These are phyloP conservation scores for Ambrosiella xylebori DNA, from an alignment of 2,329 filamentous ascomycete species.

Conservation along the genomic window DNA sequence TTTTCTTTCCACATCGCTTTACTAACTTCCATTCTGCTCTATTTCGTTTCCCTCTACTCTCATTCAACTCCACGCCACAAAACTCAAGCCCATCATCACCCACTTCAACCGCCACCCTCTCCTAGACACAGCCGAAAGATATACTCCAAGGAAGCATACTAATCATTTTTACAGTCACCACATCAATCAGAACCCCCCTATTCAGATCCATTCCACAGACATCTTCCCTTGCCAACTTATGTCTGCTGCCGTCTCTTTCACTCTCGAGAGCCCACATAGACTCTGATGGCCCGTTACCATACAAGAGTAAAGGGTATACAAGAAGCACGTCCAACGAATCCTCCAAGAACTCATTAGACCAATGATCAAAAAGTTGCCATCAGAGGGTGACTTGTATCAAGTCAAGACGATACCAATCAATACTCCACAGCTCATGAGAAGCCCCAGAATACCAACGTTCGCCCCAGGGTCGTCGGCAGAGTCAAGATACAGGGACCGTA, in stretches of 20 bases:
- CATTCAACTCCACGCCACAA: not conserved
- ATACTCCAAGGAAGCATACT: not conserved
- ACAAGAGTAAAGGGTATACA: not conserved
- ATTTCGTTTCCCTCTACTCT: conserved; percentile 2
- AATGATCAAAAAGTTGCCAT: not conserved
- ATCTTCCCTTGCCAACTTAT: not conserved
- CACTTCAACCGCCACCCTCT: not conserved
- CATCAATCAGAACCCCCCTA: not conserved
- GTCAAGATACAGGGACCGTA: not conserved
- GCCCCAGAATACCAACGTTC: not conserved
- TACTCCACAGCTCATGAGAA: not conserved
- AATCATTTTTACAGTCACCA: not conserved
- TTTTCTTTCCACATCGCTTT: conserved; percentile 2
- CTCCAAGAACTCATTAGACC: not conserved
- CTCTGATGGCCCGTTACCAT: not conserved
- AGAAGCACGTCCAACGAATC: not conserved
- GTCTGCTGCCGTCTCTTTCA: not conserved
- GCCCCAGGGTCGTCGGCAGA: not conserved
- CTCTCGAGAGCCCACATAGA: not conserved
- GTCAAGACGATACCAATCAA: not conserved
- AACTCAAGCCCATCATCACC: not conserved
- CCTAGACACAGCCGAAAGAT: not conserved
- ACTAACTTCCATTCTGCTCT: conserved; percentile 3
- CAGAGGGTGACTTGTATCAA: not conserved
- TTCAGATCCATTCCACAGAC: not conserved